These are phyloP conservation scores for Chlorella sp. DNA, from an alignment of 139 green algal genomes.

Conservation along the genomic window DNA sequence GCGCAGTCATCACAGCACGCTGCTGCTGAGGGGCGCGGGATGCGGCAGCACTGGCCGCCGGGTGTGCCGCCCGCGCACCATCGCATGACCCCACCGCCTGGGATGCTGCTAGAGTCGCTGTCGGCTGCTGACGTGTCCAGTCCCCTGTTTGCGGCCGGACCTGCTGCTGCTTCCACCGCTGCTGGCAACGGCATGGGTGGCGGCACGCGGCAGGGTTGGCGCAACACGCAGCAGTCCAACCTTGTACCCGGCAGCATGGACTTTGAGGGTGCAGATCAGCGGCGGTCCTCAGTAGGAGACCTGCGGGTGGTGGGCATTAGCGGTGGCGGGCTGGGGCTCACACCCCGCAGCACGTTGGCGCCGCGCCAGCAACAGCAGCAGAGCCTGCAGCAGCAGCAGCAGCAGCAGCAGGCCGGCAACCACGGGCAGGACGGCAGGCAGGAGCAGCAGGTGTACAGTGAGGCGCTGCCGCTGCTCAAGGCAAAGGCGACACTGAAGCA, in stretches of 20 bases:
- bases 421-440: background rate
- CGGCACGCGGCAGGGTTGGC: background rate
- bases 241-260: background rate
- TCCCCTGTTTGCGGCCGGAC: background rate
- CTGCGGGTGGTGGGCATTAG: background rate
- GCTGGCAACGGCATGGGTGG: background rate
- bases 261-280: background rate
- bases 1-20: too few species aligned
- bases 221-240: background rate
- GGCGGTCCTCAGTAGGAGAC: background rate
- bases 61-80: background rate
- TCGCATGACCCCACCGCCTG: background rate
- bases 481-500: background rate
- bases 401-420: background rate
- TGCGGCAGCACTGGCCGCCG: background rate
- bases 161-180: too few species aligned
- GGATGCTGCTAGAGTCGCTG: background rate
- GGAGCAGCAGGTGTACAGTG: background rate
- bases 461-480: slow-evolving; percentile 5
- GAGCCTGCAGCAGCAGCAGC: background rate
- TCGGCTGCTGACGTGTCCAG: background rate
- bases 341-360: background rate
- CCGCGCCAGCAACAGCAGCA: slow-evolving; percentile 16
- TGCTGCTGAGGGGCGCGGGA: too few species aligned
- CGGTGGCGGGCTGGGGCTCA: background rate